Evolutionary conservation across 371 early-diverging fungal species (phyloP).

Genomic region (Apophysomyces variabilis): DNA sequence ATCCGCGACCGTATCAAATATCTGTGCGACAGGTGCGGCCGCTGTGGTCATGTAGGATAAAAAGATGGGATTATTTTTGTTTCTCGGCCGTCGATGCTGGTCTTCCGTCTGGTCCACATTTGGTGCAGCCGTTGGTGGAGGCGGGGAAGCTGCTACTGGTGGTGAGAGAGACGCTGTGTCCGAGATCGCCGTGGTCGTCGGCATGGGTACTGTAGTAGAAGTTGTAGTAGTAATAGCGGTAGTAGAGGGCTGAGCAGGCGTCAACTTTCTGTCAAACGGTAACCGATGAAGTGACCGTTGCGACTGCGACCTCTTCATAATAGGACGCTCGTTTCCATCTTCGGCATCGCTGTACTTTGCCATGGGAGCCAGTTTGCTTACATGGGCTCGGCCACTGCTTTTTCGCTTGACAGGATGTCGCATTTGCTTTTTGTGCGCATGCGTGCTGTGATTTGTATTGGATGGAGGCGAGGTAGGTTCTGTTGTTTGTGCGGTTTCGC

Average conservation of each 20-base stretch:
- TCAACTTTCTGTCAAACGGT: constrained; percentile 13
- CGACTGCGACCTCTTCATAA: constrained; percentile 35
- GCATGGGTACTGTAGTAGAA: too few relatives aligned
- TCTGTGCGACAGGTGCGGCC: constrained; percentile 38
- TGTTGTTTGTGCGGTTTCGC: background rate
- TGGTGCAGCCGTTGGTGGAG: constrained; percentile 9
- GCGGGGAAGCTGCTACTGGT: constrained; percentile 1
- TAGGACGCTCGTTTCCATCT: constrained; percentile 21
- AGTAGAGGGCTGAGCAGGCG: constrained; percentile 17
- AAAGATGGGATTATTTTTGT: constrained; percentile 14
- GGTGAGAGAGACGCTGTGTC: background rate
- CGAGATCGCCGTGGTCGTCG: constrained; percentile 6
- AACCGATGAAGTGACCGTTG: constrained; percentile 26
- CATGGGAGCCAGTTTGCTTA: constrained; percentile 36
- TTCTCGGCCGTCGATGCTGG: background rate
- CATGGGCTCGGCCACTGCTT: constrained; percentile 36
- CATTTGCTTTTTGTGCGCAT: constrained; percentile 16
- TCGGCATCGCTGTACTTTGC: constrained; percentile 26
- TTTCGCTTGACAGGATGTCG: constrained; percentile 41
- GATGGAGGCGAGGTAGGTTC: background rate
- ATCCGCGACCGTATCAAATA: constrained; percentile 42
- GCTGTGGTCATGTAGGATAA: constrained; percentile 24
- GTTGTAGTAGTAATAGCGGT: background rate
- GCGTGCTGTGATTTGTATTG: background rate
- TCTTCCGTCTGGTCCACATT: constrained; percentile 5